Percentiles rank a stretch among this genome's conserved stretches.
These are phyloP conservation scores for Neurospora sp. DNA, from an alignment of 495 filamentous ascomycete genomes.

Conservation along the genomic window DNA sequence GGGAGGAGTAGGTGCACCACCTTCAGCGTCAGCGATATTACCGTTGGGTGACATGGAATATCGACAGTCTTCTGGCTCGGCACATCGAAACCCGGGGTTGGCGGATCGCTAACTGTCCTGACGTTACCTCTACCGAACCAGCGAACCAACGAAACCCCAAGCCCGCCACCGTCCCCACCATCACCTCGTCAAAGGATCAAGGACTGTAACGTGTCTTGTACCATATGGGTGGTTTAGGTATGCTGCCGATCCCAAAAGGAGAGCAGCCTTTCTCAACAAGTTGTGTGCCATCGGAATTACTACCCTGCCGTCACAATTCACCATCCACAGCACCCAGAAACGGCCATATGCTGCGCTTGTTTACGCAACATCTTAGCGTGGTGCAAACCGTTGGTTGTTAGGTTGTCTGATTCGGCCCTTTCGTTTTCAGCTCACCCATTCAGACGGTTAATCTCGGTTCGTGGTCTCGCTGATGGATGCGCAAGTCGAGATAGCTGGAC, in stretches of 20 bases:
- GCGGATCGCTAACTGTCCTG: not conserved
- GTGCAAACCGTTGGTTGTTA: not conserved
- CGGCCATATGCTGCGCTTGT: not conserved
- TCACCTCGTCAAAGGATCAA: not conserved
- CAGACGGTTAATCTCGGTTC: not conserved
- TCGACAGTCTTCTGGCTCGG: not conserved
- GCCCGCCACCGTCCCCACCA: not conserved
- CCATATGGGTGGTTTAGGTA: not conserved
- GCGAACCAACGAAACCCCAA: not conserved
- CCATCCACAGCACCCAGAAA: not conserved
- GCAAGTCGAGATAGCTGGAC: not conserved
- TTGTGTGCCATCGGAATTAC: not conserved
- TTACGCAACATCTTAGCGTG: not conserved
- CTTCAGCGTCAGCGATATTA: not conserved
- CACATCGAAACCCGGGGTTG: not conserved
- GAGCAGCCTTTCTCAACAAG: not conserved
- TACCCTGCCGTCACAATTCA: not conserved
- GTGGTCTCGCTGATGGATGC: not conserved
- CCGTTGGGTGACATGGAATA: not conserved
- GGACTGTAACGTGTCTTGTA: not conserved
- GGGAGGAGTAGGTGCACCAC: not conserved
- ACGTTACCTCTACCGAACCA: not conserved
- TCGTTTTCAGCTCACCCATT: not conserved
- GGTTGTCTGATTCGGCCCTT: not conserved
- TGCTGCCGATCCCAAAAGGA: not conserved